Evolutionary conservation across 768 basidiomycete species (phyloP), one percentile per base, ranked within the genome.

Genomic region (Boletus insuetus): DNA sequence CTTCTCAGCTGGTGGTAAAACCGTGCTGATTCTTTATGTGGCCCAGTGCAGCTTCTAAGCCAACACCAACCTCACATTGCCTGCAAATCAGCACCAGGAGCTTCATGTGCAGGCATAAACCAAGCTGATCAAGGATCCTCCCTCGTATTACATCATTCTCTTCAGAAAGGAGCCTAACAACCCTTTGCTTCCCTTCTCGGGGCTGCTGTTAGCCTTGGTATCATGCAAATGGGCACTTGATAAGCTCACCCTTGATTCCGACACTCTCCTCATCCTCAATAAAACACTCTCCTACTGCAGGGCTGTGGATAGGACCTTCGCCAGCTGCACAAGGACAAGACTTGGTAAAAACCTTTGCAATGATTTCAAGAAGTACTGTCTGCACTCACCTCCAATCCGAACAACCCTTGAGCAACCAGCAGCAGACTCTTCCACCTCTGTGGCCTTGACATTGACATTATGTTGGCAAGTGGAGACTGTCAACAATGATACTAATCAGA

Each of bases 21-120:
- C 32, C 17, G 9, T 56, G 55, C 39, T 56, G 44, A 34, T 52
- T 47, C 45, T 47, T 56, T 24, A 0, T 4, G 2, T 56, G 55
- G 26, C 55, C 50, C n/a, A 56, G 1, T 14, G 40, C 50, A 29
- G 24, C 39, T 24, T 29, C 45, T 17, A 50, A 56, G 17, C 13
- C 5, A 1, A 56, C n/a, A 5, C 39, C 44, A 0, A 22, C 6
- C 24, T 56, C 13, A 7, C 55, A 56, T 42, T 7, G 31, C 32
- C 9, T 3, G 45, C 55, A 56, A 11, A 56, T 52, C 8, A 56
- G 39, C 12, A 56, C 55, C 6, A 31, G 3, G 0, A 56, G 26
- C 39, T 46, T 34, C 12, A 11, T 0, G 10, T 52, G 39, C 32
- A 56, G 0, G 35, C 24, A 56, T 10, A 56, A 37, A 26, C 55